Conservation (phyloP, 1,284 basidiomycete species). For the Leccinum cinnamomeum region DNA sequence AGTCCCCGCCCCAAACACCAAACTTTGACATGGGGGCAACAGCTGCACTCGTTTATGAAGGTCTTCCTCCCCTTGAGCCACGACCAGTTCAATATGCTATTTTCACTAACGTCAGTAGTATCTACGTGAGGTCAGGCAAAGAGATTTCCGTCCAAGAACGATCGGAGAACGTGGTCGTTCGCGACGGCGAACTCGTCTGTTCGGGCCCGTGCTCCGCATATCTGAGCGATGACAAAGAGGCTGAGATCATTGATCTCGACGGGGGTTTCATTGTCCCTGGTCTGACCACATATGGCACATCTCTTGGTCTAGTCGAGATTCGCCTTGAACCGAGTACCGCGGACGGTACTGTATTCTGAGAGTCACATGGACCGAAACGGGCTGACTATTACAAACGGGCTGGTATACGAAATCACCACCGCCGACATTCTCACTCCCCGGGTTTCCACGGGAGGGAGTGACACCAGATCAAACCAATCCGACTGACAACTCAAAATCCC, state of each 20-base stretch:
- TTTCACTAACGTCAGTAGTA: constrained; percentile 22
- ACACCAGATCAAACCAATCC: too few relatives aligned
- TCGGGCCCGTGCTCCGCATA: constrained; percentile 30
- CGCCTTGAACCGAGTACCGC: constrained; percentile 63
- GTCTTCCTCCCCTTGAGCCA: constrained; percentile 59
- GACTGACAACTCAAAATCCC: too few relatives aligned
- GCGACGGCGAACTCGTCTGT: constrained; percentile 46
- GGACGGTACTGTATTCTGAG: constrained; percentile 51
- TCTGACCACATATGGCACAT: constrained; percentile 60
- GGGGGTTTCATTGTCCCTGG: constrained; percentile 56
- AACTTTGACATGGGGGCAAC: constrained; percentile 60
- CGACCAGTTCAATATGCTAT: constrained; percentile 24
- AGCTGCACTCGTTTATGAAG: constrained; percentile 55
- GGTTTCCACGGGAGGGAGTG: too few relatives aligned
- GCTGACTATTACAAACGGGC: too few relatives aligned
- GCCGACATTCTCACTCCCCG: too few relatives aligned
- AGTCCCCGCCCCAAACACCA: constrained; percentile 44
- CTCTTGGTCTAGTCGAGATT: constrained; percentile 67
- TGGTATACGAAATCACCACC: too few relatives aligned
- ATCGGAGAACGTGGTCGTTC: constrained; percentile 43
- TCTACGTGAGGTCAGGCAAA: constrained; percentile 13
- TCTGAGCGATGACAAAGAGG: constrained; percentile 17
- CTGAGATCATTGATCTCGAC: constrained; percentile 40
- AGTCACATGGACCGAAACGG: too few relatives aligned
- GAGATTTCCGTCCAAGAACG: constrained; percentile 20